Evolutionary conservation across 2,329 filamentous ascomycete genomes (phyloP).

Genomic region (Diaporthe velutina): DNA sequence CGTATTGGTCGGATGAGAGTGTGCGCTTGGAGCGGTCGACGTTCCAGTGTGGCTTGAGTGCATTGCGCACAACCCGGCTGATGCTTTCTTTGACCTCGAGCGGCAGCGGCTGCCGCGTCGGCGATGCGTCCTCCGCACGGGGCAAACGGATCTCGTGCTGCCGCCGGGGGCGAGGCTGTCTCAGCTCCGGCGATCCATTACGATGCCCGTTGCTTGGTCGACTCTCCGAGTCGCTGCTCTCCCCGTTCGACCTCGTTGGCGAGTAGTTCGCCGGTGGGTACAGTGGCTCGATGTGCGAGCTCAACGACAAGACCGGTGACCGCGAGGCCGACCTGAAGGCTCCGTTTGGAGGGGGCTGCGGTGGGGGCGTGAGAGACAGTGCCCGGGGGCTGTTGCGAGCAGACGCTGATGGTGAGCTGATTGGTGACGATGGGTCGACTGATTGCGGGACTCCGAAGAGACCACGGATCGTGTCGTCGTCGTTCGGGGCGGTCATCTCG

Average conservation of each 20-base stretch:
- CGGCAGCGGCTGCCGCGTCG: constrained; percentile 74
- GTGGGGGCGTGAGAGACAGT: constrained; percentile 77
- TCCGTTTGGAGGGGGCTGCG: constrained; percentile 57
- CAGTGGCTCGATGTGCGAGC: constrained; percentile 78
- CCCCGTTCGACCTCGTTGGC: constrained; percentile 62
- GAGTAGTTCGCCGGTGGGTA: constrained; percentile 83
- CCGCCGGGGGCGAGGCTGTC: constrained; percentile 65
- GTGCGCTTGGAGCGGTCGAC: constrained; percentile 69
- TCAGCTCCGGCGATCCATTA: constrained; percentile 58
- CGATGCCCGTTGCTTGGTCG: constrained; percentile 38
- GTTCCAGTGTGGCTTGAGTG: constrained; percentile 83
- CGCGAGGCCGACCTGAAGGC: constrained; percentile 68
- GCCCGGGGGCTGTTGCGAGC: constrained; percentile 76
- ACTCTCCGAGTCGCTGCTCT: constrained; percentile 61
- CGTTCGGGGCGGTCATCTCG: constrained; percentile 72
- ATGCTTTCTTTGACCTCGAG: constrained; percentile 89
- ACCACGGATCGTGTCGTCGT: constrained; percentile 65
- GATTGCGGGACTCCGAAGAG: constrained; percentile 53
- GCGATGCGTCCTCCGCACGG: constrained; percentile 75
- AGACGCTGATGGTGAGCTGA: constrained; percentile 75
- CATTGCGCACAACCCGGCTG: constrained; percentile 86
- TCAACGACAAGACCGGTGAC: constrained; percentile 74
- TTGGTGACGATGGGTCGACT: constrained; percentile 49
- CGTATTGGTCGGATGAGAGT: constrained; percentile 91
- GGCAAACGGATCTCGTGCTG: constrained; percentile 56